Conservation (phyloP, 306 rosid species). For the Cucurbita maxima region DNA sequence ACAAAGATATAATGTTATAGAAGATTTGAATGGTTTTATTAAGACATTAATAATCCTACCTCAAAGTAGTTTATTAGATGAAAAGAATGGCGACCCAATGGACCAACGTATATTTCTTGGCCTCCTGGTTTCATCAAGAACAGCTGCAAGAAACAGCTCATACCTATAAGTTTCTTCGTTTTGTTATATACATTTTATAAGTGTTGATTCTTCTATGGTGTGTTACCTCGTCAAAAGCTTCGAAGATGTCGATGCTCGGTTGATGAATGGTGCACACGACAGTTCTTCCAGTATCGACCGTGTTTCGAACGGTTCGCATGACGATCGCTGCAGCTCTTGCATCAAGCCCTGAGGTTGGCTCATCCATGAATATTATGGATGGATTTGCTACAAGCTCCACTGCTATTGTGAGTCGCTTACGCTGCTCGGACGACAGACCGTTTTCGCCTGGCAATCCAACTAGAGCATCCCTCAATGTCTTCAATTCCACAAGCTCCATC, state of each 20-base stretch:
- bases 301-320: conserved; percentile 45
- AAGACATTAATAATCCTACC: conserved; percentile 9
- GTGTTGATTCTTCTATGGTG: background rate
- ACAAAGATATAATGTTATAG: background rate
- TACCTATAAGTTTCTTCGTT: too few species aligned
- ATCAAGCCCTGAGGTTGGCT: conserved; percentile 46
- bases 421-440: conserved; percentile 40
- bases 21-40: background rate
- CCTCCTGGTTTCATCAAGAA: conserved; percentile 35
- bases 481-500: conserved; percentile 40
- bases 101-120: conserved; percentile 33
- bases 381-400: conserved; percentile 46
- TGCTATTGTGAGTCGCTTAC: conserved; percentile 42
- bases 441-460: conserved; percentile 41
- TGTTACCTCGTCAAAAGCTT: conserved; percentile 40
- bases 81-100: conserved; percentile 30
- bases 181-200: too few species aligned
- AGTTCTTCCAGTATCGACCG: conserved; percentile 39
- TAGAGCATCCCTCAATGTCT: conserved; percentile 21
- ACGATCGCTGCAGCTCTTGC: conserved; percentile 51
- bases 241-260: conserved; percentile 50
- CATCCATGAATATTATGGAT: conserved; percentile 45
- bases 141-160: conserved; percentile 16
- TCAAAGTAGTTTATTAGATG: conserved; percentile 26
- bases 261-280: conserved; percentile 50